These are phyloP conservation scores for Thalassia testudinum DNA, from an alignment of 116 monocot genomes.

Conservation along the genomic window DNA sequence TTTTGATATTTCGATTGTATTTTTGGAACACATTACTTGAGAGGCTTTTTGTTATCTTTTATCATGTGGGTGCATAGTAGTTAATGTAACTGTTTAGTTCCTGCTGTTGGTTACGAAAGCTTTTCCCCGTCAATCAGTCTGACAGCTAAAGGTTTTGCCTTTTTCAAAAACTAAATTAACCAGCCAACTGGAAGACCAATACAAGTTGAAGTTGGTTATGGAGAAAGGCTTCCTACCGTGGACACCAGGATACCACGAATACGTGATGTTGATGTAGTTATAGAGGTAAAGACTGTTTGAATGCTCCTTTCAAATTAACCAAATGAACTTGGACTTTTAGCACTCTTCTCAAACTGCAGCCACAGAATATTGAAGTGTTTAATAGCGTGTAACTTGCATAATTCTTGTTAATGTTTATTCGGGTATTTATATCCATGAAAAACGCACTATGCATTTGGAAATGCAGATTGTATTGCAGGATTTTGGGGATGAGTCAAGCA, in stretches of 20 bases:
- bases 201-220: slow-evolving; percentile 80
- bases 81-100: no score
- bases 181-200: slow-evolving; percentile 95
- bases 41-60: no score
- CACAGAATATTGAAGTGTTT: not conserved
- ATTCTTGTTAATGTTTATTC: slow-evolving; percentile 1
- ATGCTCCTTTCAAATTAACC: not conserved
- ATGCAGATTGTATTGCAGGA: slow-evolving; percentile 70
- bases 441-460: not conserved
- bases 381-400: not conserved
- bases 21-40: no score
- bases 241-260: slow-evolving; percentile 78
- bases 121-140: no score
- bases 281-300: slow-evolving; percentile 54
- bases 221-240: slow-evolving; percentile 87
- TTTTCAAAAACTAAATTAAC: not conserved
- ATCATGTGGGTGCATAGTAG: no score
- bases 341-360: not conserved
- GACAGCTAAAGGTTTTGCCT: no score
- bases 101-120: no score
- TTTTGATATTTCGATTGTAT: no score
- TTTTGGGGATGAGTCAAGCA: slow-evolving; percentile 33
- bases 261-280: slow-evolving; percentile 86
- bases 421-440: not conserved
- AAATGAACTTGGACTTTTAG: not conserved